phyloP scores from a whole-genome alignment of 257 asterid genomes.

The Solanum okadae region DNA sequence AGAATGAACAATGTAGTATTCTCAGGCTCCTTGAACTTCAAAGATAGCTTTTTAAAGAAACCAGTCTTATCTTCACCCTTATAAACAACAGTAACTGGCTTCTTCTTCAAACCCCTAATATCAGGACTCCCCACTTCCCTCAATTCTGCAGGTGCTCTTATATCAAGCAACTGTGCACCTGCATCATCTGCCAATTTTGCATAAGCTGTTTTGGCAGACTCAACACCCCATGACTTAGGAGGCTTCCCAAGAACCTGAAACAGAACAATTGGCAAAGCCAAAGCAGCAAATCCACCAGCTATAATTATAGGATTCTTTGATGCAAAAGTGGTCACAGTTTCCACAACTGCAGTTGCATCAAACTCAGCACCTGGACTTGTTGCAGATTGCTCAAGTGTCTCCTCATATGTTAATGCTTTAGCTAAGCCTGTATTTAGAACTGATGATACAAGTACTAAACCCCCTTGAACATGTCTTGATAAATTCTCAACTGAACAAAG shows the following conservation, averaged over 20 bases:
- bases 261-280: constrained; percentile 61
- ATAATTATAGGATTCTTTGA: constrained; percentile 55
- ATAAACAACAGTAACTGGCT: constrained; percentile 52
- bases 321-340: constrained; percentile 28
- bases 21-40: constrained; percentile 77
- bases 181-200: constrained; percentile 63
- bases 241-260: constrained; percentile 59
- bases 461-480: constrained; percentile 39
- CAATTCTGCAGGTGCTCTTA: constrained; percentile 36
- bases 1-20: constrained; percentile 75
- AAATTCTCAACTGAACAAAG: constrained; percentile 13
- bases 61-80: constrained; percentile 72
- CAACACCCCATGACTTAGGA: constrained; percentile 79
- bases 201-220: constrained; percentile 71
- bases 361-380: constrained; percentile 24
- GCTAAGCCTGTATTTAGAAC: constrained; percentile 41
- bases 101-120: constrained; percentile 68
- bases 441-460: constrained; percentile 51
- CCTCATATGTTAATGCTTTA: constrained; percentile 66
- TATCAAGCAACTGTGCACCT: constrained; percentile 64
- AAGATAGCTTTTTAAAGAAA: constrained; percentile 62
- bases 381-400: constrained; percentile 61
- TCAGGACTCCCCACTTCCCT: constrained; percentile 70
- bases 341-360: constrained; percentile 43
- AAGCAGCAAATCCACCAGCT: constrained; percentile 50